Evolutionary conservation across 2,329 filamentous ascomycete genomes (phyloP).

Genomic region (Trichoderma sp.): DNA sequence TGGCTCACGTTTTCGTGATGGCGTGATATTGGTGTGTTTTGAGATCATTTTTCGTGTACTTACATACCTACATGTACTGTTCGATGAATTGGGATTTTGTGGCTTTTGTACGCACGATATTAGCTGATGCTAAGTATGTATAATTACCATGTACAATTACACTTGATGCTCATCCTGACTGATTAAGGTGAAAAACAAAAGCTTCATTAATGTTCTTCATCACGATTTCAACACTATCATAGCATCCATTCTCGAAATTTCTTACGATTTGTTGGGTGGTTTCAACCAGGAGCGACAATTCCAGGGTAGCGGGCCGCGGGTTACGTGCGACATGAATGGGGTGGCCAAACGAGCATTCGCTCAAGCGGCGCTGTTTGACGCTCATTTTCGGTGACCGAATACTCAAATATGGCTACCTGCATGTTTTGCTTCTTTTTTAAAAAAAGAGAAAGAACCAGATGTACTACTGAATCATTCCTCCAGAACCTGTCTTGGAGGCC

Average conservation of each 20-base stretch:
- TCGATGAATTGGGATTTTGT: not conserved
- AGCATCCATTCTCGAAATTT: not conserved
- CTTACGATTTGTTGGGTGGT: not conserved
- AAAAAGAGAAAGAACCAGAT: not conserved
- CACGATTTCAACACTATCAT: too few species aligned
- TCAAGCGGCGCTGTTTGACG: too few species aligned
- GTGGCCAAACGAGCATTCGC: not conserved
- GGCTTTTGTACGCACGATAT: not conserved
- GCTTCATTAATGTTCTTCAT: not conserved
- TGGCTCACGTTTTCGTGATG: not conserved
- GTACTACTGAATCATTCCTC: not conserved
- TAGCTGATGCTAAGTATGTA: accelerated
- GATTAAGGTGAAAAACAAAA: not conserved
- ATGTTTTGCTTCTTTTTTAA: not conserved
- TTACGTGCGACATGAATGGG: not conserved
- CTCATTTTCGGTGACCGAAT: not conserved
- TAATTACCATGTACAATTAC: too few species aligned
- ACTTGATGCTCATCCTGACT: not conserved
- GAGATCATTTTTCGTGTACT: not conserved
- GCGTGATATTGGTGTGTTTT: not conserved
- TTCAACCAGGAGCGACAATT: not conserved
- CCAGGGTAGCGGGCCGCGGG: not conserved
- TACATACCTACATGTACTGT: not conserved
- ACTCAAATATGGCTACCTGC: not conserved
- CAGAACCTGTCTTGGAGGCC: not conserved